Evolutionary conservation across 2,329 filamentous ascomycete genomes (phyloP).

Genomic region (Neonectria ditissima): DNA sequence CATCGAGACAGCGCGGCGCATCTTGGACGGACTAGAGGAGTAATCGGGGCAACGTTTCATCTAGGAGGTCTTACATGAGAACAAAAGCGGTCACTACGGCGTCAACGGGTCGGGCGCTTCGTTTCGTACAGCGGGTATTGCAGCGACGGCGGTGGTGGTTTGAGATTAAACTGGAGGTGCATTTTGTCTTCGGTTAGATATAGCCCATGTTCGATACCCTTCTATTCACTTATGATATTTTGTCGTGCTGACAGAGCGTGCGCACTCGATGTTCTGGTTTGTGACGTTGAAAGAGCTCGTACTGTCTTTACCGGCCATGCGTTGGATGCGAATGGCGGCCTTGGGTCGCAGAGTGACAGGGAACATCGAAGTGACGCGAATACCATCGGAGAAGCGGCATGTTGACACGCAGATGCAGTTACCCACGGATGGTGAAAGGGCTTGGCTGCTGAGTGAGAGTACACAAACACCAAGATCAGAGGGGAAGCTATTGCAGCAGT

Average conservation of each 20-base stretch:
- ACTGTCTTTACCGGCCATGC: not conserved
- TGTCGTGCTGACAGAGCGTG: not conserved
- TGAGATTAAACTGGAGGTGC: constrained; percentile 41
- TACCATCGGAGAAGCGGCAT: not conserved
- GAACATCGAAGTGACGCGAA: not conserved
- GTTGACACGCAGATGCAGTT: not conserved
- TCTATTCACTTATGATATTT: constrained; percentile 26
- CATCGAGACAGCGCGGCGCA: constrained; percentile 78
- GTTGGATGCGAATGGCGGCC: not conserved
- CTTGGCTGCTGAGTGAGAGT: constrained; percentile 6
- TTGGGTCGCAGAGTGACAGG: not conserved
- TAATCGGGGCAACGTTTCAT: constrained; percentile 26
- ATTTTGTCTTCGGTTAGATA: constrained; percentile 39
- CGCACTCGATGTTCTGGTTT: not conserved
- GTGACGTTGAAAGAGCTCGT: not conserved
- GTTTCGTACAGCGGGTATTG: constrained; percentile 24
- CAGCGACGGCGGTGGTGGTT: constrained; percentile 29
- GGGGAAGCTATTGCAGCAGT: constrained; percentile 1
- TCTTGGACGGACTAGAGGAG: constrained; percentile 77
- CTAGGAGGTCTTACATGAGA: constrained; percentile 2
- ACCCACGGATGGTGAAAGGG: constrained; percentile 1
- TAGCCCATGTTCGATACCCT: constrained; percentile 47
- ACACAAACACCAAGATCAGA: constrained; percentile 7
- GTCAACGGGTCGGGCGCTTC: constrained; percentile 32
- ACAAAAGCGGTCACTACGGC: constrained; percentile 27